Evolutionary conservation across 1,284 basidiomycete genomes (phyloP).

Genomic region (Hortiboletus rubellus): DNA sequence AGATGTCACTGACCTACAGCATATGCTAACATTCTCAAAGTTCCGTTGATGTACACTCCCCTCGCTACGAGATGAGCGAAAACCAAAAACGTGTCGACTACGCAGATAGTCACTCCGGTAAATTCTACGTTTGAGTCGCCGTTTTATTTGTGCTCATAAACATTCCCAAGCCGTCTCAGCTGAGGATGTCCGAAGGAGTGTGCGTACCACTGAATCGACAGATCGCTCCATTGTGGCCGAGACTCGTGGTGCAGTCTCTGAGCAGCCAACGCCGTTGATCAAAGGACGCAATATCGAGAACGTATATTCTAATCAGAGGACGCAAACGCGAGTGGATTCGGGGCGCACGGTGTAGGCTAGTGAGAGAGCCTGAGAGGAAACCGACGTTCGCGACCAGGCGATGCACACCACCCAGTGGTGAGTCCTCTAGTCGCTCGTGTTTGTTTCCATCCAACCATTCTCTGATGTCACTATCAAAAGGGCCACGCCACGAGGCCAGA

Average conservation of each 20-base stretch:
- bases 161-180: background rate
- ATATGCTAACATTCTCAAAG: background rate
- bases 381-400: background rate
- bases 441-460: background rate
- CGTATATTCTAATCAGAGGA: background rate
- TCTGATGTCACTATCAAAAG: conserved; percentile 2
- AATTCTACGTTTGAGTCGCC: background rate
- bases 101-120: background rate
- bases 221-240: background rate
- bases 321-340: background rate
- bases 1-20: background rate
- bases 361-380: background rate
- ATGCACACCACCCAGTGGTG: background rate
- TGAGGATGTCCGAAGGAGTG: background rate
- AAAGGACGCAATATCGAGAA: background rate
- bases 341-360: background rate
- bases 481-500: background rate
- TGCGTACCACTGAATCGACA: background rate
- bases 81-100: background rate
- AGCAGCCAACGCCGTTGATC: background rate
- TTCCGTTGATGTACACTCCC: background rate
- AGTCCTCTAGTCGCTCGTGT: background rate
- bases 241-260: background rate
- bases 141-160: background rate
- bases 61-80: background rate